A percentile compares a stretch with the other conserved stretches of the same genome.
Evolutionary conservation across 768 basidiomycete species (phyloP).

Genomic region (Trichaptum fuscoviolaceum): DNA sequence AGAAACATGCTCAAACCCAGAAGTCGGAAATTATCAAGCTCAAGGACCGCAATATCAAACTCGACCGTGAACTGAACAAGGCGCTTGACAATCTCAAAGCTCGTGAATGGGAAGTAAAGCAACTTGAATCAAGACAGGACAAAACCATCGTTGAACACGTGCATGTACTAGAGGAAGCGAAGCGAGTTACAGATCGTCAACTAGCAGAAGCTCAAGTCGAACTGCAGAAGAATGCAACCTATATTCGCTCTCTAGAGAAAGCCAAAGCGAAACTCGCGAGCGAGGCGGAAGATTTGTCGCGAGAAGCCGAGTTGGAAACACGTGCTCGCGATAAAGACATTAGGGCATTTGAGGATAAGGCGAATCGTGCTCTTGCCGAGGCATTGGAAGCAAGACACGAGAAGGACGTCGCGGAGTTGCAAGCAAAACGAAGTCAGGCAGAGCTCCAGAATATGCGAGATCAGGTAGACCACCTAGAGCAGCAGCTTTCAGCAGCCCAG

Average conservation of each 20-base stretch:
- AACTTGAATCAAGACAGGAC: constrained; percentile 83
- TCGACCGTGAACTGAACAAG: constrained; percentile 78
- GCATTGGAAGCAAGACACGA: constrained; percentile 63
- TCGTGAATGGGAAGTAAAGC: constrained; percentile 82
- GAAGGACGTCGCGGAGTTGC: constrained; percentile 61
- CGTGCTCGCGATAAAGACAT: constrained; percentile 65
- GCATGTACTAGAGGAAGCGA: constrained; percentile 93
- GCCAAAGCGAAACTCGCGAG: constrained; percentile 65
- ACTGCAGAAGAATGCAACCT: constrained; percentile 62
- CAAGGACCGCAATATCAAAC: constrained; percentile 64
- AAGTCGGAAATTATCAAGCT: constrained; percentile 65
- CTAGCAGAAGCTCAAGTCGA: constrained; percentile 77
- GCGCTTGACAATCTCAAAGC: constrained; percentile 73
- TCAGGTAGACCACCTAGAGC: constrained; percentile 51
- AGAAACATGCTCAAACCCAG: constrained; percentile 54
- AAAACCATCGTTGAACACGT: constrained; percentile 99
- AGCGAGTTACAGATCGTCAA: constrained; percentile 89
- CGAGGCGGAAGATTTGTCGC: constrained; percentile 78
- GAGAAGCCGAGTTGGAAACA: constrained; percentile 66
- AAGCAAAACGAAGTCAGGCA: constrained; percentile 51
- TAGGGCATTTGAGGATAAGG: constrained; percentile 57
- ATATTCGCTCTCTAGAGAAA: constrained; percentile 86
- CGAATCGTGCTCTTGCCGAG: constrained; percentile 47
- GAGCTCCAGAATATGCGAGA: constrained; percentile 53
- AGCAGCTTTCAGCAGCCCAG: constrained; percentile 48